Base-by-base conservation (phyloP, 2,329 filamentous ascomycete species). In the Penicillium sp. region DNA sequence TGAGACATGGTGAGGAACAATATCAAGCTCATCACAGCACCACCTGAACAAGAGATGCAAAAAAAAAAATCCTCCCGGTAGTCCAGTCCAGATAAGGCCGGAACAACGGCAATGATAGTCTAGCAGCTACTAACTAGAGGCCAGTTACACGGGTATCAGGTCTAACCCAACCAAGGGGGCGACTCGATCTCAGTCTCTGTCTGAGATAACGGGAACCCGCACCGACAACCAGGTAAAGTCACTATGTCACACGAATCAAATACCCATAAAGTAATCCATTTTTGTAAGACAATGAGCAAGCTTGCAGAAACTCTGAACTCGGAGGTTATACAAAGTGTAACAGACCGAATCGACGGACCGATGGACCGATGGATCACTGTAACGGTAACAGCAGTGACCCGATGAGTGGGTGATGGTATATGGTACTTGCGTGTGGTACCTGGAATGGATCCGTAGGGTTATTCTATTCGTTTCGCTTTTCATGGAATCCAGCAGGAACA, bases 291-390 rank as follows among this genome's bases (percentile, higher is more conserved):
- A 22, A 10, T 11, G 22, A 22, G 13, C n/a, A 22, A 38, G 18
- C 37, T 28, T 28, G 34, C 25, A 35, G 22, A 13, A 31, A 16
- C 22, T n/a, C 13, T n/a, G 19, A 40, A 40, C 29, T 19, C 33
- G 25, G 13, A 38, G 46, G 33, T 51, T 30, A 22, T 25, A 49
- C 41, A 25, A 19, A 18, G 37, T 41, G 37, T 28, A 42, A 51
- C 31, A 13, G 18, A 14, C 35, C 37, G 27, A 46, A 35, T 33
- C 25, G 19, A 39, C 27, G 37, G n/a, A 11, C 28, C 25, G 19
- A 29, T 29, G n/a, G 35, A 16, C 19, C 19, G 19, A 22, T 22
- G 19, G 19, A 22, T n/a, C 19, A 18, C 14, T 48, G 49, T 19
- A 41, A 51, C 49, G 33, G 49, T 51, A 22, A 50, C 49, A 36